phyloP scores from a whole-genome alignment of 306 rosid species.

The Canavalia ensiformis region DNA sequence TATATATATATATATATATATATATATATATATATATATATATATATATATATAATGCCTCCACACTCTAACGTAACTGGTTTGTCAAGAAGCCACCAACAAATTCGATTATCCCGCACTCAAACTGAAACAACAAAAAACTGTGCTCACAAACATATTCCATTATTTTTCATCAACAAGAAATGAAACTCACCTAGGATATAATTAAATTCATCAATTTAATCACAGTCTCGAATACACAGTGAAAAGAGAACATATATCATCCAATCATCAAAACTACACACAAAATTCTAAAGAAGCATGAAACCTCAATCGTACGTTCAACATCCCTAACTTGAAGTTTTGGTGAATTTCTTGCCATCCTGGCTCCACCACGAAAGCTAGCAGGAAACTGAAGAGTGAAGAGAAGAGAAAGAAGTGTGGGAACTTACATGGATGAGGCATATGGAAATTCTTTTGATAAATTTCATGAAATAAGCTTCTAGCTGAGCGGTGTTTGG shows the following conservation, averaged over 20 bases:
- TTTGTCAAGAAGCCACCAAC: conserved; percentile 12
- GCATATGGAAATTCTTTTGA: not conserved
- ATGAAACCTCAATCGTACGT: conserved; percentile 31
- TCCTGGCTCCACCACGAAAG: not conserved
- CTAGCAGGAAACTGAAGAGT: not conserved
- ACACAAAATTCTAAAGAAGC: not conserved
- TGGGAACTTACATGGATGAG: not conserved
- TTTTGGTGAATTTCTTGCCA: not conserved
- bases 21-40: too few species aligned
- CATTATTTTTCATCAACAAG: conserved; percentile 5
- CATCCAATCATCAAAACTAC: conserved; percentile 26
- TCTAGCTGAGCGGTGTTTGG: too few species aligned
- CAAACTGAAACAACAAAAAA: conserved; percentile 14
- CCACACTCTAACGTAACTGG: not conserved
- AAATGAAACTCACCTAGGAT: conserved; percentile 48
- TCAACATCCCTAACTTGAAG: conserved; percentile 41
- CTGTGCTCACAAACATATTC: not conserved
- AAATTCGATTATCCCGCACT: conserved; percentile 8
- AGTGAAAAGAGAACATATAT: conserved; percentile 29
- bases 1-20: too few species aligned
- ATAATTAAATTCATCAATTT: conserved; percentile 47
- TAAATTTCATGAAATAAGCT: too few species aligned
- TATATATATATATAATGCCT: too few species aligned
- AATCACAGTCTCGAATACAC: conserved; percentile 49
- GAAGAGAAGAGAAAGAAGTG: not conserved